A percentile compares a stretch with the other conserved stretches of the same genome.
Evolutionary conservation across 73 alveolate species (phyloP).

Genomic region (Paramecium biaurelia): DNA sequence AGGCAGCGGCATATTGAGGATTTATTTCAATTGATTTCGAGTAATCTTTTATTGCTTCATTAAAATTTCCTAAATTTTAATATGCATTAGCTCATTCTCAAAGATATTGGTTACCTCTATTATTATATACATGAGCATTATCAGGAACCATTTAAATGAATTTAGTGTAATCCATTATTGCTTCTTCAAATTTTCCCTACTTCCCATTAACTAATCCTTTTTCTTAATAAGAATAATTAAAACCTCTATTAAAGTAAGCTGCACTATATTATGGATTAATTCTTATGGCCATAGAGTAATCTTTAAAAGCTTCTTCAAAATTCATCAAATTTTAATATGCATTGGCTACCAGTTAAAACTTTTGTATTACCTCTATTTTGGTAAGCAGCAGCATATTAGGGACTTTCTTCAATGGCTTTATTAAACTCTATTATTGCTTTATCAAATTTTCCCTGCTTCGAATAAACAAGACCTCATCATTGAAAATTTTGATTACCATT

Average conservation of each 20-base stretch:
- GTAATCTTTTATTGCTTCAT: background rate
- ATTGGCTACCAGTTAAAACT: background rate
- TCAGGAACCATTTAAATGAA: background rate
- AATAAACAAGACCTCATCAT: background rate
- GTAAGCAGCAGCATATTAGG: background rate
- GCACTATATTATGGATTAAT: background rate
- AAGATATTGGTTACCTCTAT: background rate
- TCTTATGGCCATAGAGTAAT: background rate
- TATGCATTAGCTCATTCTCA: background rate
- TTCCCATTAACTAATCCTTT: background rate
- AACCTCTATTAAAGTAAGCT: background rate
- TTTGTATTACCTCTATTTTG: background rate
- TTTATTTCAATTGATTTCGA: background rate
- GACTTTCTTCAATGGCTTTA: background rate
- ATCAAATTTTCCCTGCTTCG: background rate
- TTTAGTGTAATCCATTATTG: background rate
- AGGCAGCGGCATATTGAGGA: background rate
- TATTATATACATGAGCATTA: background rate
- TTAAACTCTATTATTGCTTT: background rate
- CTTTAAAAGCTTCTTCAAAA: background rate
- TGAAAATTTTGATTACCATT: background rate
- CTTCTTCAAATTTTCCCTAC: background rate
- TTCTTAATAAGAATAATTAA: background rate
- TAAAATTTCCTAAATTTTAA: background rate
- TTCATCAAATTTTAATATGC: background rate